phyloP scores from a whole-genome alignment of 768 basidiomycete species.

The Chiua virens region DNA sequence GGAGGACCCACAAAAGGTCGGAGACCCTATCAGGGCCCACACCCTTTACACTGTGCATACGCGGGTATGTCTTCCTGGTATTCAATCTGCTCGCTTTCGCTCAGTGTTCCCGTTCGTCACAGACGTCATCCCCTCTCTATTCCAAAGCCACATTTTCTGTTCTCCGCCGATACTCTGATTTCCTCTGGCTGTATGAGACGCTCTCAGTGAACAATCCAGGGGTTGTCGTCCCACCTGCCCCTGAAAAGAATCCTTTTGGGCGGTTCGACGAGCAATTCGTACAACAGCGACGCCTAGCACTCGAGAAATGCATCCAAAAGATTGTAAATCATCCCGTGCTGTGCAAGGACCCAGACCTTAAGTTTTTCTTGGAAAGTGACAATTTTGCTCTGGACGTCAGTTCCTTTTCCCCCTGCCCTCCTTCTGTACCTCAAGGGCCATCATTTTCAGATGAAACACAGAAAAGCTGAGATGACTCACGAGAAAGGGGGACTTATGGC shows the following conservation, averaged over 20 bases:
- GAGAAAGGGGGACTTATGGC: constrained; percentile 85
- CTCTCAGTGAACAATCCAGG: constrained; percentile 91
- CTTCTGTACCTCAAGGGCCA: neutral
- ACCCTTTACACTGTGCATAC: constrained; percentile 98
- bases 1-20: constrained; percentile 96
- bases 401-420: constrained; percentile 5
- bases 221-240: constrained; percentile 94
- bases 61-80: constrained; percentile 45
- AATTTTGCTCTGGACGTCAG: constrained; percentile 87
- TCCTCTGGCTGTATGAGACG: constrained; percentile 93
- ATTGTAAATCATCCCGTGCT: constrained; percentile 91
- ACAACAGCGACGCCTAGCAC: constrained; percentile 74
- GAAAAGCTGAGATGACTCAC: constrained; percentile 72
- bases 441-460: constrained; percentile 74
- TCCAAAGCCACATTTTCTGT: constrained; percentile 88
- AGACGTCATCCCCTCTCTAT: constrained; percentile 87
- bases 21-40: constrained; percentile 91
- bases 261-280: constrained; percentile 94
- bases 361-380: constrained; percentile 91
- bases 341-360: constrained; percentile 83
- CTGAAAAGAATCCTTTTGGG: constrained; percentile 92
- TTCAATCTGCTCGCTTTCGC: neutral
- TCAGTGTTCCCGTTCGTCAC: neutral
- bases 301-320: constrained; percentile 92
- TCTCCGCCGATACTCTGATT: constrained; percentile 95